Conservation (phyloP, 2,329 filamentous ascomycete species). For the Zasmidium citrigriseum region DNA sequence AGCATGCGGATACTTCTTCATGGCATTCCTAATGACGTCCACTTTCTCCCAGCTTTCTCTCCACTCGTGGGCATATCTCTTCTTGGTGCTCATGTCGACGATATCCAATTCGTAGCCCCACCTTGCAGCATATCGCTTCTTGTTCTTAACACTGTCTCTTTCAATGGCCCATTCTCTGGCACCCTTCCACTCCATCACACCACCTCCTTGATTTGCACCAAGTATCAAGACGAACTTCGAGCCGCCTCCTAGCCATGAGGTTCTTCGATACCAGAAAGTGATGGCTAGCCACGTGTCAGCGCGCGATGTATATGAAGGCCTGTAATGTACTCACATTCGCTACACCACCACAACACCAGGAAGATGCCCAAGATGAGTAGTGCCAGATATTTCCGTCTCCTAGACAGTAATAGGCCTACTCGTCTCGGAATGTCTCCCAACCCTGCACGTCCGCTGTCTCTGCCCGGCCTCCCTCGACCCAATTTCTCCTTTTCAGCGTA, state of each 20-base stretch:
- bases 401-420: conserved; percentile 30
- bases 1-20: conserved; percentile 91
- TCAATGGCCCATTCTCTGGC: conserved; percentile 98
- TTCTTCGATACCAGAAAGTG: conserved; percentile 66
- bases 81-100: conserved; percentile 98
- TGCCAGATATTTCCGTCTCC: conserved; percentile 32
- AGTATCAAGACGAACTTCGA: conserved; percentile 92
- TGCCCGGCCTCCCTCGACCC: conserved; percentile 49
- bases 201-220: conserved; percentile 89
- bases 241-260: conserved; percentile 74
- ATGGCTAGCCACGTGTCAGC: conserved; percentile 48
- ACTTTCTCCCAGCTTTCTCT: conserved; percentile 99
- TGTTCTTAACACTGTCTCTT: conserved; percentile 92
- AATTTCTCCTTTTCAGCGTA: conserved; percentile 79
- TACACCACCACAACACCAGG: conserved; percentile 26
- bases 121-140: conserved; percentile 78
- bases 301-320: not conserved
- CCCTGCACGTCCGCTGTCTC: conserved; percentile 4
- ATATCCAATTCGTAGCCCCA: conserved; percentile 98
- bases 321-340: conserved; percentile 24
- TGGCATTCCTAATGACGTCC: conserved; percentile 82
- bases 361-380: conserved; percentile 26
- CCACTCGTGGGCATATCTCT: conserved; percentile 98
- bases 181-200: conserved; percentile 99
- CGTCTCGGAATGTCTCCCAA: conserved; percentile 27